Conservation (phyloP, 208 protist genomes). For the Trypanosoma cruzi region DNA sequence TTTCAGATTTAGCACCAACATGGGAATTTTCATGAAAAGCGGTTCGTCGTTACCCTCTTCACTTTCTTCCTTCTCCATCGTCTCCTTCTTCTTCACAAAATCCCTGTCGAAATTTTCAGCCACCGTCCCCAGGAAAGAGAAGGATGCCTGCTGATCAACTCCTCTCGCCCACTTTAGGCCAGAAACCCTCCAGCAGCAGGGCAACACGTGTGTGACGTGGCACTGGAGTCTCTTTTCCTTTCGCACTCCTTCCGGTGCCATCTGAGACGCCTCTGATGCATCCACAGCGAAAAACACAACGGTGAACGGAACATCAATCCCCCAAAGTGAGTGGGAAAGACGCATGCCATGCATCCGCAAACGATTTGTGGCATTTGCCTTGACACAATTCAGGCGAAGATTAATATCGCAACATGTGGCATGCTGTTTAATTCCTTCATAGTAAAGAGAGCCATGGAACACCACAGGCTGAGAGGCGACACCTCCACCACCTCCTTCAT, state of each 20-base stretch:
- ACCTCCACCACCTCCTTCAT: neutral
- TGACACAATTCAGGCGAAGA: constrained; percentile 2
- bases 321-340: neutral
- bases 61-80: neutral
- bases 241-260: neutral
- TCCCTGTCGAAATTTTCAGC: neutral
- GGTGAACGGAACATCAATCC: constrained; percentile 28
- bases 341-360: neutral
- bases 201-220: constrained; percentile 6
- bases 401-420: neutral
- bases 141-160: constrained; percentile 18
- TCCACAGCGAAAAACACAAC: constrained; percentile 20
- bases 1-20: constrained; percentile 24
- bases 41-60: neutral
- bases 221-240: neutral
- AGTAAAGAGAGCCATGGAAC: constrained; percentile 17
- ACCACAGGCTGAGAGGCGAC: neutral
- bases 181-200: constrained; percentile 21
- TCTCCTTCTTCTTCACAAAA: neutral
- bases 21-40: constrained; percentile 7
- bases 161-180: constrained; percentile 11
- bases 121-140: constrained; percentile 9
- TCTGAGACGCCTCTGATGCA: neutral
- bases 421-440: constrained; percentile 10
- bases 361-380: neutral